These are phyloP conservation scores for Phytophthora capsici DNA, from an alignment of 352 stramenopile genomes.

Conservation along the genomic window DNA sequence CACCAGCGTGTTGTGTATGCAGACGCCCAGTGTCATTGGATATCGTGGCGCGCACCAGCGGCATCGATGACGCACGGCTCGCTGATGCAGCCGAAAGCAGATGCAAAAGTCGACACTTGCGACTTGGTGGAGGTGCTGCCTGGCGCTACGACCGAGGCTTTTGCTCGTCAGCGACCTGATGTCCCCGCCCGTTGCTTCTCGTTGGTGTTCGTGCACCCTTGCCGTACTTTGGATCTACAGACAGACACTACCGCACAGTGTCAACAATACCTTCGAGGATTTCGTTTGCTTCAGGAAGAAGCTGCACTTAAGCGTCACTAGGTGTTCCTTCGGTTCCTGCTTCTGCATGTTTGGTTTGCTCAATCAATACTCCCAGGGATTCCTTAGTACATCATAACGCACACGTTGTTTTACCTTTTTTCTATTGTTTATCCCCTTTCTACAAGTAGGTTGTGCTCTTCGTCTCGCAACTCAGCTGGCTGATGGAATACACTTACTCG, in stretches of 20 bases:
- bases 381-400: no score
- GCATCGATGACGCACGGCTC: slow-evolving; percentile 19
- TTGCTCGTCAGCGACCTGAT: slow-evolving; percentile 46
- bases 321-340: neutral
- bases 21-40: slow-evolving; percentile 58
- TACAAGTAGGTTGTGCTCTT: neutral
- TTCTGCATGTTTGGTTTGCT: no score
- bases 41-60: slow-evolving; percentile 62
- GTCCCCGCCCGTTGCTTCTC: slow-evolving; percentile 58
- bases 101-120: slow-evolving; percentile 57
- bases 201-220: slow-evolving; percentile 75
- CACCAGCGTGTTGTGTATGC: slow-evolving; percentile 63
- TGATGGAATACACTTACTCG: slow-evolving; percentile 30
- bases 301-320: slow-evolving; percentile 42
- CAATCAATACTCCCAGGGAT: neutral
- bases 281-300: slow-evolving; percentile 64
- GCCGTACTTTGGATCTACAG: slow-evolving; percentile 72
- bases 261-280: slow-evolving; percentile 56
- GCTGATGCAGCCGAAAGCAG: slow-evolving; percentile 43
- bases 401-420: slow-evolving; percentile 4
- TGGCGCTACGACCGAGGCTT: slow-evolving; percentile 55
- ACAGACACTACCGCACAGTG: slow-evolving; percentile 60
- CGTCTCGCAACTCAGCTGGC: neutral
- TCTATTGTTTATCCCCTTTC: slow-evolving; percentile 1
- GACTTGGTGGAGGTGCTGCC: slow-evolving; percentile 60